phyloP scores from a whole-genome alignment of 495 filamentous ascomycete species.

The Talaromyces thailandensis region DNA sequence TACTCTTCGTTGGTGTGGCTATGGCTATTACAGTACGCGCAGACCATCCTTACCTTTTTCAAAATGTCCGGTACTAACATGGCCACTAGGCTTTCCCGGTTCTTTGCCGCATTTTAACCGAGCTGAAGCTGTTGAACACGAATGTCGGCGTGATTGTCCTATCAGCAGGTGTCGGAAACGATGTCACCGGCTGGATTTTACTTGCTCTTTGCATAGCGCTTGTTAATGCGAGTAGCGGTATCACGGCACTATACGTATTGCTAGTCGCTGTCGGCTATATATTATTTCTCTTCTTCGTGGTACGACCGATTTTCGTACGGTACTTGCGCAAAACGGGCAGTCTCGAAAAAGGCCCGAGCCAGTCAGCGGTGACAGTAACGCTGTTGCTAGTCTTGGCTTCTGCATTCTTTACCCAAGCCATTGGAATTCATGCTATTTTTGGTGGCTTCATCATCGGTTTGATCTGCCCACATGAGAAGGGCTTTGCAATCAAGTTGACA shows the following conservation, averaged over 20 bases:
- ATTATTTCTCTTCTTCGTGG: slow-evolving; percentile 64
- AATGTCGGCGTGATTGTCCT: slow-evolving; percentile 84
- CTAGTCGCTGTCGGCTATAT: slow-evolving; percentile 68
- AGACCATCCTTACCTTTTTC: neutral
- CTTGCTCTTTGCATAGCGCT: slow-evolving; percentile 90
- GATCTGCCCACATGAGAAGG: slow-evolving; percentile 89
- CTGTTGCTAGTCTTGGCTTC: slow-evolving; percentile 71
- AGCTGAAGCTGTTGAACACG: slow-evolving; percentile 79
- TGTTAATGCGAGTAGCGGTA: slow-evolving; percentile 77
- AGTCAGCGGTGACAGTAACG: slow-evolving; percentile 76
- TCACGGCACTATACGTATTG: slow-evolving; percentile 83
- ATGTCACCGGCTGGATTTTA: slow-evolving; percentile 90
- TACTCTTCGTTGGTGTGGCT: slow-evolving; percentile 90
- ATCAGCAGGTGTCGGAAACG: slow-evolving; percentile 91
- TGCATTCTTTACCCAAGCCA: slow-evolving; percentile 91
- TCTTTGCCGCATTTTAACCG: slow-evolving; percentile 86
- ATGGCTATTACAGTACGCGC: slow-evolving; percentile 73
- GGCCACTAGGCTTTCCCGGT: slow-evolving; percentile 72
- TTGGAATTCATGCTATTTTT: slow-evolving; percentile 88
- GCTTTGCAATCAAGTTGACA: slow-evolving; percentile 88
- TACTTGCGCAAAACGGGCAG: slow-evolving; percentile 63
- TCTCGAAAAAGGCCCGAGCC: slow-evolving; percentile 83
- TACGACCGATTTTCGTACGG: slow-evolving; percentile 73
- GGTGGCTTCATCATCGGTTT: slow-evolving; percentile 82
- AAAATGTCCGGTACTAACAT: neutral